Percentiles rank a stretch among this genome's conserved stretches.
These are phyloP conservation scores for Termitomyces sp. DNA, from an alignment of 768 basidiomycete genomes.

Conservation along the genomic window DNA sequence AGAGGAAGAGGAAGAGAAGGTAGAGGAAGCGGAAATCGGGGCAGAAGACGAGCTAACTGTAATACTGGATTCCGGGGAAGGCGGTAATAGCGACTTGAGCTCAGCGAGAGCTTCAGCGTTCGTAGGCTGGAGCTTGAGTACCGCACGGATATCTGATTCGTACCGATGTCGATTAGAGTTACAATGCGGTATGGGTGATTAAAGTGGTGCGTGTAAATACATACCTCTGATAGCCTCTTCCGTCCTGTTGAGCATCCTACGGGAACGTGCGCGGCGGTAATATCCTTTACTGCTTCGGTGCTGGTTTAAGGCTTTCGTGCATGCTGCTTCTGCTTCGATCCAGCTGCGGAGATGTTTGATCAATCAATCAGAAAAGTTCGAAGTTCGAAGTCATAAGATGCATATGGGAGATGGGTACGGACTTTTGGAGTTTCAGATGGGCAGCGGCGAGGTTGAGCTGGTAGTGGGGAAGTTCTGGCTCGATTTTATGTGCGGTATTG, in stretches of 20 bases:
- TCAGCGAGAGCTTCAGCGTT: conserved; percentile 62
- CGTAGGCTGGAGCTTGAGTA: conserved; percentile 59
- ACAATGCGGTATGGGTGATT: neutral
- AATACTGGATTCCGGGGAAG: neutral
- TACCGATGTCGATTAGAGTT: neutral
- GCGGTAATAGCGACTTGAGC: conserved; percentile 38
- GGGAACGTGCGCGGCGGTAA: conserved; percentile 66
- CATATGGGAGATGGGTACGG: conserved; percentile 23
- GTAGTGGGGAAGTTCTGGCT: conserved; percentile 73
- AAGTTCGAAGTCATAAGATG: neutral
- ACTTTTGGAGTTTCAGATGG: conserved; percentile 69
- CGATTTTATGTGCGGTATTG: conserved; percentile 55
- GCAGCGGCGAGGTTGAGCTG: conserved; percentile 77
- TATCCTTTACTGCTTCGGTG: conserved; percentile 68
- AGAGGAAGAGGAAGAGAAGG: conserved; percentile 18
- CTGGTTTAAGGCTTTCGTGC: conserved; percentile 59
- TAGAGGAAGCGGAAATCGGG: conserved; percentile 6
- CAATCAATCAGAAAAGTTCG: too few relatives aligned
- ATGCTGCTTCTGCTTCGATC: conserved; percentile 70
- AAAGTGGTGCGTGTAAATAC: neutral
- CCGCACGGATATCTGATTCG: conserved; percentile 52
- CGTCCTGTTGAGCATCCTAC: conserved; percentile 52
- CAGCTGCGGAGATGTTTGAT: too few relatives aligned
- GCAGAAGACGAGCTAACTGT: conserved; percentile 23
- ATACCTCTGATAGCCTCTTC: conserved; percentile 63